These are phyloP conservation scores for Solanum phureja DNA, from an alignment of 257 asterid species.

Conservation along the genomic window DNA sequence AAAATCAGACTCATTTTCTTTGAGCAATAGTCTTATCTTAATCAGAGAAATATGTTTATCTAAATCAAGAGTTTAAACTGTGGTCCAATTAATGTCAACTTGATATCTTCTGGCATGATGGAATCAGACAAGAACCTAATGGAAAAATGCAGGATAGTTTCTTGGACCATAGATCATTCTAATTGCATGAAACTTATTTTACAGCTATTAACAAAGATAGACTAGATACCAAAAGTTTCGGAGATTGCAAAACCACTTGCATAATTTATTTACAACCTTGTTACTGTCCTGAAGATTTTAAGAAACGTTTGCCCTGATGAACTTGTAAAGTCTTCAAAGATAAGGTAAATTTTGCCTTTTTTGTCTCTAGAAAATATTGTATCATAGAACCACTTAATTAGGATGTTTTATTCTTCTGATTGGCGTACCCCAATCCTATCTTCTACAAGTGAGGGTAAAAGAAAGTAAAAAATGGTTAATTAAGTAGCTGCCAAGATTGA, in stretches of 20 bases:
- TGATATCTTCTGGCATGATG: conserved; percentile 31
- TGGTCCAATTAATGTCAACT: conserved; percentile 40
- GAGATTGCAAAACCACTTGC: too few relatives aligned
- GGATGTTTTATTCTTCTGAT: conserved; percentile 2
- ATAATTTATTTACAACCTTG: too few relatives aligned
- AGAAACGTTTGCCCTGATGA: too few relatives aligned
- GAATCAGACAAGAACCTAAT: conserved; percentile 25
- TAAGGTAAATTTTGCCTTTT: too few relatives aligned
- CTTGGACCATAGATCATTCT: conserved; percentile 49
- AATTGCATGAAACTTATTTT: too few relatives aligned
- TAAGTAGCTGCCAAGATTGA: conserved; percentile 1
- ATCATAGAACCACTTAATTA: too few relatives aligned
- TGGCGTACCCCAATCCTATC: conserved; percentile 3
- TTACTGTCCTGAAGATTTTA: too few relatives aligned
- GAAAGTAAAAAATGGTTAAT: not conserved
- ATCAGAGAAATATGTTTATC: too few relatives aligned
- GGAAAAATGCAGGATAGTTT: conserved; percentile 23
- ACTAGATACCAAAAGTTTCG: too few relatives aligned
- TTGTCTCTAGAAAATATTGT: too few relatives aligned
- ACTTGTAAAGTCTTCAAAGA: too few relatives aligned
- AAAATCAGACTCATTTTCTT: not conserved
- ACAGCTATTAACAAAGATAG: too few relatives aligned
- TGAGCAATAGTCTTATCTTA: not conserved
- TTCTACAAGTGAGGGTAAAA: conserved; percentile 18
- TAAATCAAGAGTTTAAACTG: conserved; percentile 1